Base-by-base conservation (phyloP, 352 stramenopile genomes). In the Phytophthora megakarya region DNA sequence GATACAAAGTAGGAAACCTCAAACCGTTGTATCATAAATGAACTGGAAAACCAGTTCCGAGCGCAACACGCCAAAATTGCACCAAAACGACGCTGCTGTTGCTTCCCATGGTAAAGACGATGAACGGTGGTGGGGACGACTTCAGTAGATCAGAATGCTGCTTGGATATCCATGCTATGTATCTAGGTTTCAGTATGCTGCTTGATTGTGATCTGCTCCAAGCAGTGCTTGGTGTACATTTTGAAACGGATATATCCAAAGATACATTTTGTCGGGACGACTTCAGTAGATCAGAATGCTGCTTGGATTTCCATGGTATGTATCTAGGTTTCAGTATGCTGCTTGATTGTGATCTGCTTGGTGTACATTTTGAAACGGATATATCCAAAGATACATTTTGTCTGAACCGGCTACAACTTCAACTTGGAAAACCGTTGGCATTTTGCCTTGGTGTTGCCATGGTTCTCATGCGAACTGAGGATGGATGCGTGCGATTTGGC, bases 381-480 rank as follows among this genome's bases (percentile, higher is more conserved):
- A 35, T 39, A 25, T 19, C 45, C 37, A 46, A 58, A 64, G 52
- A 64, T 68, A 67, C 30, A 44, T 53, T 57, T 48, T 28, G 32
- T 54, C 33, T 70, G 62, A 57, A 70, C 63, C 42, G 46, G 43
- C 48, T 56, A 35, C 55, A 74, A 71, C 67, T 74, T 74, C 61
- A 74, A 74, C 49, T 39, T 69, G 56, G 19, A 52, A 47, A 57
- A 68, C 44, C 30, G 35, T 40, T 40, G 22, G 5, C 46, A 43
- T 15, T 22, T 51, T 25, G 47, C 13, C 30, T 32, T 33, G 23
- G 6, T 45, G 19, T 44, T 38, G 4, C 11, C 56, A 48, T 38
- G 33, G 23, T 35, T 23, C 16, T 32, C 26, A 1, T 19, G 16
- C 6, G 26, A 42, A 3, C 21, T 19, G 15, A 40, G 46, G 28